A percentile compares a stretch with the other conserved stretches of the same genome.
These are phyloP conservation scores for Pseudogymnoascus sp. DNA, from an alignment of 2,329 filamentous ascomycete species.

Conservation along the genomic window DNA sequence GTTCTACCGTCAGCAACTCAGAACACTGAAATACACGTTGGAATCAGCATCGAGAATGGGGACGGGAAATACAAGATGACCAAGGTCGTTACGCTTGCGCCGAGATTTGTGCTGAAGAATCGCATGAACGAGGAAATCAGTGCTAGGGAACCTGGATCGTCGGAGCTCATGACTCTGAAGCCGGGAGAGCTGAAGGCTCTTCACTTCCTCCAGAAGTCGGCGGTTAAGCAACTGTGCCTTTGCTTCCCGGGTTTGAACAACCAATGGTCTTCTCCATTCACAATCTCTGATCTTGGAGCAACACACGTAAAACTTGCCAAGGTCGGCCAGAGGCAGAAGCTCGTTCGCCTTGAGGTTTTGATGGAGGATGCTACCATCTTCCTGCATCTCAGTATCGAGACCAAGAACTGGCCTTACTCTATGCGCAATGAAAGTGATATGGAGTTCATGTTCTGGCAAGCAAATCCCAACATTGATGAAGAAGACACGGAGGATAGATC, in stretches of 20 bases:
- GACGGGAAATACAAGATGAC: conserved; percentile 97
- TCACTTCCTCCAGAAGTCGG: conserved; percentile 77
- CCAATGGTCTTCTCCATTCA: conserved; percentile 96
- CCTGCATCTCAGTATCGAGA: conserved; percentile 80
- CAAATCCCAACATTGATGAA: conserved; percentile 85
- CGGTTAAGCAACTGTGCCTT: conserved; percentile 80
- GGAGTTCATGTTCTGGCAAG: conserved; percentile 94
- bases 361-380: conserved; percentile 94
- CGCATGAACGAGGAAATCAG: conserved; percentile 82
- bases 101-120: conserved; percentile 90
- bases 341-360: conserved; percentile 80
- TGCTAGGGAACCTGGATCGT: conserved; percentile 85
- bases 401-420: conserved; percentile 94
- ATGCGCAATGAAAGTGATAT: conserved; percentile 98
- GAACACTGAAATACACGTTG: conserved; percentile 78
- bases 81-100: conserved; percentile 87
- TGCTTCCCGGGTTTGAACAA: conserved; percentile 93
- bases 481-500: conserved; percentile 76
- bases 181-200: conserved; percentile 74
- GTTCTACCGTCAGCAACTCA: conserved; percentile 63
- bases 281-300: conserved; percentile 88
- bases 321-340: conserved; percentile 76
- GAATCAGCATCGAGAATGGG: conserved; percentile 79
- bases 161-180: conserved; percentile 70
- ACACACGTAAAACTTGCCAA: conserved; percentile 91